These are phyloP conservation scores for Pleurotus citrinopileatus DNA, from an alignment of 768 basidiomycete genomes.

Conservation along the genomic window DNA sequence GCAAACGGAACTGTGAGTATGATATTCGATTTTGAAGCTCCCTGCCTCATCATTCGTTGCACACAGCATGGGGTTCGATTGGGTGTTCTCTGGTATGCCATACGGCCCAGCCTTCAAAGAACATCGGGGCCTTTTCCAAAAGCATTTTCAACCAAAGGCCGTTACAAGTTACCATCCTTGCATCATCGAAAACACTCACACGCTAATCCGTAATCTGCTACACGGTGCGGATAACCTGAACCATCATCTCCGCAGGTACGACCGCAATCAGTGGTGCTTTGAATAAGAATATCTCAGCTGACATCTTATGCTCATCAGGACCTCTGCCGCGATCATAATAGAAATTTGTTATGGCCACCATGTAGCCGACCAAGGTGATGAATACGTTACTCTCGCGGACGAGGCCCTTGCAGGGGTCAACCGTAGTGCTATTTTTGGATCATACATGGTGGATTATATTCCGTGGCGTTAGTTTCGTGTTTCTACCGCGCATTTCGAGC, in stretches of 20 bases:
- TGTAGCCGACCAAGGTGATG: constrained; percentile 20
- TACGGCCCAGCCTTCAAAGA: constrained; percentile 2
- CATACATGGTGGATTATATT: constrained; percentile 20
- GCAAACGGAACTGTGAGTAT: constrained; percentile 4
- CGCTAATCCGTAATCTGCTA: constrained; percentile 3
- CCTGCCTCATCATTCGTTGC: not conserved
- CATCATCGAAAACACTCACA: not conserved
- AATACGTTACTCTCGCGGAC: constrained; percentile 22
- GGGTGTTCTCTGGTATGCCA: constrained; percentile 1
- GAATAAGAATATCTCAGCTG: not conserved
- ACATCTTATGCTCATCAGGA: not conserved
- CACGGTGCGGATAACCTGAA: constrained; percentile 1
- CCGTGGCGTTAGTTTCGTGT: not conserved
- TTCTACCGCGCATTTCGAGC: constrained; percentile 4
- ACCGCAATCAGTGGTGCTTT: not conserved
- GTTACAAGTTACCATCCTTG: constrained; percentile 4
- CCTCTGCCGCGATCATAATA: constrained; percentile 15
- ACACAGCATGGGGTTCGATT: constrained; percentile 9
- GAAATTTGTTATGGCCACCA: constrained; percentile 19
- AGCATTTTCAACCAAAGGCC: constrained; percentile 7
- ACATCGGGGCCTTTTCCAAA: constrained; percentile 5
- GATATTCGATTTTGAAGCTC: not conserved
- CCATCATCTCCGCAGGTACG: constrained; percentile 7
- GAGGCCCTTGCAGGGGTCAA: constrained; percentile 20
- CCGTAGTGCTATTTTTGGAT: constrained; percentile 17